Evolutionary conservation across 2,329 filamentous ascomycete genomes (phyloP).

Genomic region (Penicillium oxalicum): DNA sequence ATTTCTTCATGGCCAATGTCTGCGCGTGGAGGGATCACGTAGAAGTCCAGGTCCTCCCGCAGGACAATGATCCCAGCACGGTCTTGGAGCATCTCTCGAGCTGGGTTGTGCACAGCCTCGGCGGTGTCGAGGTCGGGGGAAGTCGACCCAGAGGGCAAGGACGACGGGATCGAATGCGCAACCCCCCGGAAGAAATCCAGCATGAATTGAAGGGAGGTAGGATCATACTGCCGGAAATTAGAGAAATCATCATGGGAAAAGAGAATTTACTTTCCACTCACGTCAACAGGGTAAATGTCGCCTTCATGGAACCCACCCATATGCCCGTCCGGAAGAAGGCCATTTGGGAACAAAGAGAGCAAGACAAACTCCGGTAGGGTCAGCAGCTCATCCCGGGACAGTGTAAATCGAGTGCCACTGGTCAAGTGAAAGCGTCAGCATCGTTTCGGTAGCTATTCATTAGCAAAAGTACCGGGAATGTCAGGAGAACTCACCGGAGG

Average conservation of each 20-base stretch:
- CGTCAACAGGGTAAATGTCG: constrained; percentile 94
- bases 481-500: constrained; percentile 61
- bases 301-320: constrained; percentile 89
- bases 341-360: constrained; percentile 95
- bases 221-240: constrained; percentile 69
- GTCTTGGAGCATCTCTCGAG: constrained; percentile 73
- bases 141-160: constrained; percentile 59
- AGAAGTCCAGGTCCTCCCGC: constrained; percentile 94
- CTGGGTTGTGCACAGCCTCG: constrained; percentile 65
- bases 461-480: constrained; percentile 2
- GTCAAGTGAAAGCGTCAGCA: constrained; percentile 13
- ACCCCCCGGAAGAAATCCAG: constrained; percentile 96
- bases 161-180: constrained; percentile 78
- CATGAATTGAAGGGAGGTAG: constrained; percentile 95
- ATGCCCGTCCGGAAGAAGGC: constrained; percentile 93
- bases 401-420: constrained; percentile 86
- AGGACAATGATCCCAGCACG: constrained; percentile 95
- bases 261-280: constrained; percentile 48
- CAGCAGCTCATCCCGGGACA: constrained; percentile 89
- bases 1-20: constrained; percentile 85
- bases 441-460: not conserved
- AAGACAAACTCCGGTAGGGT: constrained; percentile 96
- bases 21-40: constrained; percentile 79
- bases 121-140: constrained; percentile 56
- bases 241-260: not conserved